Evolutionary conservation across 1,284 basidiomycete species (phyloP), one percentile per base, ranked within the genome.

Genomic region (Phellopilus nigrolimitatus): DNA sequence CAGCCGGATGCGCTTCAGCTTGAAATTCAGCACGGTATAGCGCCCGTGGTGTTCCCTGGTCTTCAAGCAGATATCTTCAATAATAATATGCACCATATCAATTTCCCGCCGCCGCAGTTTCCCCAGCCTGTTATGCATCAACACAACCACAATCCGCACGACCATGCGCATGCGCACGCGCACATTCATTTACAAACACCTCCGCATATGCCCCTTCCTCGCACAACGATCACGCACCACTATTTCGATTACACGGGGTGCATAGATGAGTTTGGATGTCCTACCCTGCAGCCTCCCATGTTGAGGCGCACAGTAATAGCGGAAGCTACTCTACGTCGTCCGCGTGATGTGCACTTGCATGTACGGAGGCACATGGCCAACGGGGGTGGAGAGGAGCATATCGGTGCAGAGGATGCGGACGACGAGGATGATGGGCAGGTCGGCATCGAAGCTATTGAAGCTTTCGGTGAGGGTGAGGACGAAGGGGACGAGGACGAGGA

Each of bases 141-240:
- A 21, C 40, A 25, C 9, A 15, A 21, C 3, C 40, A 42, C 22
- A 8, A 8, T 24, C 17, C 38, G 10, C 17, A 17, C 22, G 38
- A 10, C 10, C 38, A 39, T 10, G 38, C 12, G 38, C 10, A 39
- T 17, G 38, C 38, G 10, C n/a, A 33, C 31, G 10, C 10, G 10
- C 31, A 39, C 38, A 3, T 39, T 39, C 40, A 33, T 33, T n/a
- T 9, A 33, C 9, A n/a, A 33, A n/a, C n/a, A n/a, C 40, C 31
- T 28, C 39, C 45, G 30, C 30, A 25, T 22, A n/a, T n/a, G 10
- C 34, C 34, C 34, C 39, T 28, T 15, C 38, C 44, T 3, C 47
- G 28, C 19, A 53, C 47, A 22, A 49, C 51, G 9, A 53, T 53
- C 22, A 42, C 51, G 5, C 51, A 53, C 27, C 51, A 53, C 24